A percentile compares a stretch with the other conserved stretches of the same genome.
These are phyloP conservation scores for Hymenoscyphus infarciens DNA, from an alignment of 2,329 filamentous ascomycete species.

Conservation along the genomic window DNA sequence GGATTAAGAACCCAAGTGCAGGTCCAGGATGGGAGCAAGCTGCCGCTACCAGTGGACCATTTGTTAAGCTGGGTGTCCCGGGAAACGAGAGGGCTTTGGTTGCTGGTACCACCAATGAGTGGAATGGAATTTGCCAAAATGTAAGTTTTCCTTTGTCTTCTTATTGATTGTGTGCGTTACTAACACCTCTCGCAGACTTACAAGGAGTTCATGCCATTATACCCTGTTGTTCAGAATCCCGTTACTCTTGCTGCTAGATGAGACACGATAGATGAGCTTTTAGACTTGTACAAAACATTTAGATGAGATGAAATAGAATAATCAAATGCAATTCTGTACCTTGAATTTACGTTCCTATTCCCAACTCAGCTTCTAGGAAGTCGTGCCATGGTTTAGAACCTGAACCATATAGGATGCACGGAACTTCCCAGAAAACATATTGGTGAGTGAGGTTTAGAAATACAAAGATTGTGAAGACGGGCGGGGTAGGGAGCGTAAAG, in stretches of 20 bases:
- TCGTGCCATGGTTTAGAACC: no score
- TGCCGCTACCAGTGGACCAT: conserved; percentile 31
- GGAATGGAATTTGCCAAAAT: conserved; percentile 36
- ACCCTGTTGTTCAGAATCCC: conserved; percentile 17
- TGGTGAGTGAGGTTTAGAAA: no score
- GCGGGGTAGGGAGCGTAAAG: no score
- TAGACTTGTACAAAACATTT: neutral
- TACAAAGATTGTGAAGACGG: no score
- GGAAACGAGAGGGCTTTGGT: conserved; percentile 36
- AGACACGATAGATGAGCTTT: neutral
- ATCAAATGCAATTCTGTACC: no score
- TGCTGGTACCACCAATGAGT: conserved; percentile 33
- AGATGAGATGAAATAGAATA: neutral
- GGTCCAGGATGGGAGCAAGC: conserved; percentile 42
- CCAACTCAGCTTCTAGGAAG: no score
- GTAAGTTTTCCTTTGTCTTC: conserved; percentile 6
- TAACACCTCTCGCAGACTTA: conserved; percentile 11
- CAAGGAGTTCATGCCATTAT: conserved; percentile 14
- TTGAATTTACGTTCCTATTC: no score
- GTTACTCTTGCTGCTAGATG: neutral
- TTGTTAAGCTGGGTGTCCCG: conserved; percentile 37
- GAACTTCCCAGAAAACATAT: no score
- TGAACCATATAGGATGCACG: no score
- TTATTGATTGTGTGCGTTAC: neutral
- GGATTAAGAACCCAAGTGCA: conserved; percentile 43